A percentile compares a stretch with the other conserved stretches of the same genome.
These are phyloP conservation scores for Cyclaneusma minus DNA, from an alignment of 2,329 filamentous ascomycete genomes.

Conservation along the genomic window DNA sequence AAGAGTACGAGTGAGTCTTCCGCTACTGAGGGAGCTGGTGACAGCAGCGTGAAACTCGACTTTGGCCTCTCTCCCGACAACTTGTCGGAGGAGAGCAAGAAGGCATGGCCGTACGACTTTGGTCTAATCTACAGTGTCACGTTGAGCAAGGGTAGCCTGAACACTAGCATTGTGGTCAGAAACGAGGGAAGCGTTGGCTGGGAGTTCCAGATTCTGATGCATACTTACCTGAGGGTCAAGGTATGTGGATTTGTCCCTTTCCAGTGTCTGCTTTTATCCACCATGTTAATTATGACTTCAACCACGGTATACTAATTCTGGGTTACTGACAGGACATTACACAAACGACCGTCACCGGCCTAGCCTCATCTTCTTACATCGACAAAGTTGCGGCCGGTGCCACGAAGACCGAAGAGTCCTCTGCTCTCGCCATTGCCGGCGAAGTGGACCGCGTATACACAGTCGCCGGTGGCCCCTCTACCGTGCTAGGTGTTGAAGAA, in stretches of 20 bases:
- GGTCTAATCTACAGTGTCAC: constrained; percentile 88
- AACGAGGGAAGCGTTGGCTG: constrained; percentile 75
- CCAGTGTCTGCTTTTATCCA: constrained; percentile 2
- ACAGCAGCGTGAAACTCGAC: constrained; percentile 77
- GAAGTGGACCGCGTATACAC: constrained; percentile 87
- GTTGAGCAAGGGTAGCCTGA: constrained; percentile 56
- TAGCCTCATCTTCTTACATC: constrained; percentile 60
- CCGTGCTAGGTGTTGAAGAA: constrained; percentile 44
- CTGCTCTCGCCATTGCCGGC: constrained; percentile 51
- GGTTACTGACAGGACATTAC: constrained; percentile 52
- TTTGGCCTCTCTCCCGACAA: constrained; percentile 72
- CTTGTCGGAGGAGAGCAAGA: constrained; percentile 50
- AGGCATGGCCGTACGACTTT: constrained; percentile 76
- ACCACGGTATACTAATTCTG: constrained; percentile 5
- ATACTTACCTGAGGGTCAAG: constrained; percentile 74
- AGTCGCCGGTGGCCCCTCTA: constrained; percentile 42
- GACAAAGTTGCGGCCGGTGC: constrained; percentile 62
- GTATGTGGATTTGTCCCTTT: constrained; percentile 31
- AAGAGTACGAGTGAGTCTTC: constrained; percentile 58
- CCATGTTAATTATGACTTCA: background rate
- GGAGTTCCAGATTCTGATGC: constrained; percentile 82
- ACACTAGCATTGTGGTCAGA: constrained; percentile 71
- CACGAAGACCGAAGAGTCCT: constrained; percentile 47
- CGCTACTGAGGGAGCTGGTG: constrained; percentile 27
- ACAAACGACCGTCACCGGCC: constrained; percentile 55